phyloP scores from a whole-genome alignment of 768 basidiomycete species.

The Suillus weaverae region DNA sequence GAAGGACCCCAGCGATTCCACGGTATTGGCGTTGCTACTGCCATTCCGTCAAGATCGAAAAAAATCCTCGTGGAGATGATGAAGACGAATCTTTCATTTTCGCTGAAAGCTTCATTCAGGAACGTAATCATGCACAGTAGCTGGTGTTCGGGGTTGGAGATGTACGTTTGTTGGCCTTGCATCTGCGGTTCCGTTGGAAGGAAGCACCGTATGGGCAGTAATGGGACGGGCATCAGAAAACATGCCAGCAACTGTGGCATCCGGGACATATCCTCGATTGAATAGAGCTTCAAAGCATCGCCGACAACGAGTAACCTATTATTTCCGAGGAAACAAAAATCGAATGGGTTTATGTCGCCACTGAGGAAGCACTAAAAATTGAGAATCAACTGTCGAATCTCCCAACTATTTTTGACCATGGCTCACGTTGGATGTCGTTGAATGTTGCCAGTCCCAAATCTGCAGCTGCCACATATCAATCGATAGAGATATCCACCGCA shows the following conservation, averaged over 20 bases:
- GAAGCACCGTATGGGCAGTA: not conserved
- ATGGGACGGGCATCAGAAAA: not conserved
- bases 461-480: not conserved
- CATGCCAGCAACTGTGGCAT: not conserved
- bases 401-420: not conserved
- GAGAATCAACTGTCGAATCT: not conserved
- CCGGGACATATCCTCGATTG: not conserved
- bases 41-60: not conserved
- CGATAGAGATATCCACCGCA: not conserved
- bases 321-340: not conserved
- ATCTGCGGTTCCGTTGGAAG: not conserved
- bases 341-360: not conserved
- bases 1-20: not conserved
- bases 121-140: not conserved
- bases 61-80: not conserved
- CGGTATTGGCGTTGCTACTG: not conserved
- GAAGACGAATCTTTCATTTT: not conserved
- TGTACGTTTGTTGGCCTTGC: not conserved
- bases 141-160: not conserved
- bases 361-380: not conserved
- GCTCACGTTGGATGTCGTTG: not conserved
- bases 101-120: too few relatives aligned
- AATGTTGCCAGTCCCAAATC: not conserved
- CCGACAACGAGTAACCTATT: not conserved
- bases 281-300: not conserved